These are phyloP conservation scores for Microglena sp. DNA, from an alignment of 139 green algal species.

Conservation along the genomic window DNA sequence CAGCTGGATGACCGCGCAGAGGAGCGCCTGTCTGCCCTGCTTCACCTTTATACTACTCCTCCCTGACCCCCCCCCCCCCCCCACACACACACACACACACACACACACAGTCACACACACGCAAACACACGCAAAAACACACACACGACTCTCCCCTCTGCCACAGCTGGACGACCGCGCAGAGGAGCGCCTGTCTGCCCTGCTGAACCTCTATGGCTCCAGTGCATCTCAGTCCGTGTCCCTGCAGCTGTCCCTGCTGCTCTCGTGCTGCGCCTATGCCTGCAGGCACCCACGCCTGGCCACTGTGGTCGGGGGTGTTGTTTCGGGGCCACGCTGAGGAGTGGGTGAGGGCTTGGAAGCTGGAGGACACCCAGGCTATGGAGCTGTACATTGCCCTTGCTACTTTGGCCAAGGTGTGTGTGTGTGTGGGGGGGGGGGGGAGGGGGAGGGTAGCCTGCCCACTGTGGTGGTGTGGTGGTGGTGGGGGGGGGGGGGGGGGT, in stretches of 20 bases:
- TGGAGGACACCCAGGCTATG: slow-evolving; percentile 18
- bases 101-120: too few relatives aligned
- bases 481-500: too few relatives aligned
- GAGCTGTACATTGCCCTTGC: slow-evolving; percentile 39
- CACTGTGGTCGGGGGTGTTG: slow-evolving; percentile 6
- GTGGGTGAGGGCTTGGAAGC: slow-evolving; percentile 23
- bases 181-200: slow-evolving; percentile 23
- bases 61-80: too few relatives aligned
- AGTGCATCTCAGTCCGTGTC: neutral
- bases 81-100: too few relatives aligned
- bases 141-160: too few relatives aligned
- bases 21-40: slow-evolving; percentile 16
- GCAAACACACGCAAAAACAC: too few relatives aligned
- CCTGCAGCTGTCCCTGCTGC: too few relatives aligned
- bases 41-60: too few relatives aligned
- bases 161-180: slow-evolving; percentile 28
- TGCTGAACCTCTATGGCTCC: slow-evolving; percentile 24
- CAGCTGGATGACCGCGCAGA: slow-evolving; percentile 24
- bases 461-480: neutral
- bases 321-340: slow-evolving; percentile 23
- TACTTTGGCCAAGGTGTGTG: slow-evolving; percentile 30
- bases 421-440: neutral
- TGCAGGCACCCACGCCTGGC: slow-evolving; percentile 6
- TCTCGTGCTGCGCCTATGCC: too few relatives aligned
- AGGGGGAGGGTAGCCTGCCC: neutral